Percentiles rank a stretch among this genome's conserved stretches.
These are phyloP conservation scores for Hypoxylon sp. DNA, from an alignment of 2,329 filamentous ascomycete species.

Conservation along the genomic window DNA sequence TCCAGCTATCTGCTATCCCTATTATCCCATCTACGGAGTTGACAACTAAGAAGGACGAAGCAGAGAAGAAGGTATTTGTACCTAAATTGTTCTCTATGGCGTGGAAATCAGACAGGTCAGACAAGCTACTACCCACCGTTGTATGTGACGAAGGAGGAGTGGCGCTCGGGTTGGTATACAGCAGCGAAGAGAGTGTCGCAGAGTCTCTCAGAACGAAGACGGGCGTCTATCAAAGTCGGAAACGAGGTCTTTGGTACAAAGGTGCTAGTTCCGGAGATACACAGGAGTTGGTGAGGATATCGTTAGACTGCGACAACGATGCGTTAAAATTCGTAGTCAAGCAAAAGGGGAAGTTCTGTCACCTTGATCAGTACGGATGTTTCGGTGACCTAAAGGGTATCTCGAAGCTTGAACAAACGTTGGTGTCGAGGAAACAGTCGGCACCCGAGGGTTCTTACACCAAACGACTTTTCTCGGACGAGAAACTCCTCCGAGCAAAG, in stretches of 20 bases:
- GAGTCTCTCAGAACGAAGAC: slow-evolving; percentile 84
- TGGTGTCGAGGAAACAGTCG: slow-evolving; percentile 83
- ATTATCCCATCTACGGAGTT: slow-evolving; percentile 80
- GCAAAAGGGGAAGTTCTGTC: slow-evolving; percentile 94
- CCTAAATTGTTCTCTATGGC: slow-evolving; percentile 79
- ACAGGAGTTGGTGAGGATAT: slow-evolving; percentile 87
- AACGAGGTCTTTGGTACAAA: slow-evolving; percentile 96
- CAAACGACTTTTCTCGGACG: slow-evolving; percentile 90
- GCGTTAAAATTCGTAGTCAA: slow-evolving; percentile 90
- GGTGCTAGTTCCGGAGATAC: slow-evolving; percentile 94
- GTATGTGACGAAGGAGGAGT: slow-evolving; percentile 90
- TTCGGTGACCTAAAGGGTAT: slow-evolving; percentile 89
- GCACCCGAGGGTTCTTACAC: slow-evolving; percentile 95
- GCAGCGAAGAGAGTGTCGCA: slow-evolving; percentile 88
- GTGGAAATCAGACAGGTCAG: slow-evolving; percentile 84
- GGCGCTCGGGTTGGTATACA: slow-evolving; percentile 92
- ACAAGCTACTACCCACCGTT: slow-evolving; percentile 88
- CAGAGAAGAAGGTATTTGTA: slow-evolving; percentile 72
- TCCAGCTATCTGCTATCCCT: slow-evolving; percentile 73
- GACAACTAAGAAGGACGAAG: slow-evolving; percentile 75
- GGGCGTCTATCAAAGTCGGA: slow-evolving; percentile 96
- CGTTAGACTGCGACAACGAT: slow-evolving; percentile 93
- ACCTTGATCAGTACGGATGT: slow-evolving; percentile 91
- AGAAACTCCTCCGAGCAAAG: slow-evolving; percentile 91
- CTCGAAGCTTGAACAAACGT: slow-evolving; percentile 86